Base-by-base conservation (phyloP, 2,329 filamentous ascomycete species). In the Epichloe elymi region DNA sequence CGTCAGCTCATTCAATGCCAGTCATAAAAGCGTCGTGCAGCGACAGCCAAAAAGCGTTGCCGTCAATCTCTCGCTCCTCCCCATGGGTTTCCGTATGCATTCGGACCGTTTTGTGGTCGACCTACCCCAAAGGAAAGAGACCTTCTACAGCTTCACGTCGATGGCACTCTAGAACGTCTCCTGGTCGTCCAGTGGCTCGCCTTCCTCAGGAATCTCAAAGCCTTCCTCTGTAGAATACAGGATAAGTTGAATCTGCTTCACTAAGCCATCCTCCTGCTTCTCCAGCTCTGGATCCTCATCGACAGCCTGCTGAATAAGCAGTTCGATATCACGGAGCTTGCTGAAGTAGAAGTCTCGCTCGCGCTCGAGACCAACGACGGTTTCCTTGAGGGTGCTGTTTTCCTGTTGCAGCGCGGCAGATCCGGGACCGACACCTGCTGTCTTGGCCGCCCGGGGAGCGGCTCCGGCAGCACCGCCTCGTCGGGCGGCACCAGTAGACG, bases 321-420 rank as follows among this genome's bases (percentile, higher is more conserved):
- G 74, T 72, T 98, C 93, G 60, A 98, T 98, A 65, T 98, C 93
- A 53, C 93, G 80, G 57, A 98, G 78, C 76, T 98, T 98, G 78
- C 88, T 94, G 71, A 98, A 98, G 76, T 98, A 98, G 67, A 98
- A 98, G 68, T 98, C 93, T 47, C 93, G 80, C 74, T 98, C 93
- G 61, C 93, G 85, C 76, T 98, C 93, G 41, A 98, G 76, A 1
- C 93, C 93, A 12, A 81, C 77, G n/a, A 98, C 91, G 0, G 88
- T 95, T 73, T 97, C 91, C 76, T 95, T 95, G 59, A 97, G 77
- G 30, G 86, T 86, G 41, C 79, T 78, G 65, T 95, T 93, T 76
- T 97, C 93, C 64, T 86, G 79, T 65, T 87, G 80, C 59, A 98
- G 72, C 4, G 83, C 88, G 11, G 86, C 80, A 30, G 75, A 80